Conservation (phyloP, 192 early-diverging fungal genomes). For the Rhizophagus clarus region DNA sequence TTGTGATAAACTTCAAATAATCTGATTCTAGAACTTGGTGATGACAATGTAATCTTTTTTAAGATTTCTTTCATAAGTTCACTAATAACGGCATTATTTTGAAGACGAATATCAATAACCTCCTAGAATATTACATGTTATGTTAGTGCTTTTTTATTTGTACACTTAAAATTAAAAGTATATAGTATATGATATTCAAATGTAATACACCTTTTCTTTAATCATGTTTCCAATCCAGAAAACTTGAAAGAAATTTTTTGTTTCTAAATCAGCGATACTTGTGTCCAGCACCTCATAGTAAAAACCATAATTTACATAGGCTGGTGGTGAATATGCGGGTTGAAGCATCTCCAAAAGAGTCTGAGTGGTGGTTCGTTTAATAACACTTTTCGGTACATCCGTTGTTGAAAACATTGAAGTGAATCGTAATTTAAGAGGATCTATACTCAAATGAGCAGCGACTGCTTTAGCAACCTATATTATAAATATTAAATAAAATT, state of each 20-base stretch:
- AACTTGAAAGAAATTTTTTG: slow-evolving; percentile 71
- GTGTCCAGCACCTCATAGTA: slow-evolving; percentile 87
- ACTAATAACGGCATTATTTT: slow-evolving; percentile 56
- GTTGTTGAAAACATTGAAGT: slow-evolving; percentile 38
- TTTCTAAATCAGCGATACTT: slow-evolving; percentile 79
- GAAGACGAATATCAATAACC: slow-evolving; percentile 65
- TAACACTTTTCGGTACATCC: slow-evolving; percentile 35
- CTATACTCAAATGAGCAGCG: slow-evolving; percentile 58
- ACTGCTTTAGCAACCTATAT: slow-evolving; percentile 63
- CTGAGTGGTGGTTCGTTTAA: slow-evolving; percentile 39
- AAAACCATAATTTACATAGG: slow-evolving; percentile 54
- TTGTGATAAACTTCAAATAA: slow-evolving; percentile 58
- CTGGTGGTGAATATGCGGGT: slow-evolving; percentile 24
- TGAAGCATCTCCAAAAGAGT: slow-evolving; percentile 45
- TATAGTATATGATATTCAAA: too few species aligned
- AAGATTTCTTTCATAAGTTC: slow-evolving; percentile 55
- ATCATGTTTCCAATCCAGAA: slow-evolving; percentile 63
- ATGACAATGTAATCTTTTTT: slow-evolving; percentile 50
- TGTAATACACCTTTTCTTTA: slow-evolving; percentile 68
- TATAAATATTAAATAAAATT: slow-evolving; percentile 30
- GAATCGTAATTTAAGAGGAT: slow-evolving; percentile 78
- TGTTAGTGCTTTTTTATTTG: too few species aligned
- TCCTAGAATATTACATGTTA: too few species aligned
- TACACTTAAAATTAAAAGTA: too few species aligned
- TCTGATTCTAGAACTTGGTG: slow-evolving; percentile 51